phyloP scores from a whole-genome alignment of 805 yeast genomes.

The Starmerella gropengiesseri region DNA sequence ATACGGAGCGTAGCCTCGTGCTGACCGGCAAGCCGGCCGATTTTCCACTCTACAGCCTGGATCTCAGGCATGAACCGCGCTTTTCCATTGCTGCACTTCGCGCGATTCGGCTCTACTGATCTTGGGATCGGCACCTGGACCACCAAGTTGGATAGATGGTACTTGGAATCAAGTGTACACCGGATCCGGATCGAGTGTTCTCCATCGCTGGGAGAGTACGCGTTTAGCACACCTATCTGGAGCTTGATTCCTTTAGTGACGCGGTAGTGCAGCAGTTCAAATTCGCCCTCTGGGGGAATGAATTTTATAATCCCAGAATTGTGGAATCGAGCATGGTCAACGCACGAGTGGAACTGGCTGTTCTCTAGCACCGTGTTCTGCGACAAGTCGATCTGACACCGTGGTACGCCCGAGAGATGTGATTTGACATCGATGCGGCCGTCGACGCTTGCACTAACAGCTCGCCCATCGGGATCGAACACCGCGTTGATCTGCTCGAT shows the following conservation, averaged over 20 bases:
- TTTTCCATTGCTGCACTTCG: conserved; percentile 46
- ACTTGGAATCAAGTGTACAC: conserved; percentile 15
- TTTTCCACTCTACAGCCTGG: conserved; percentile 55
- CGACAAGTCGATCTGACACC: conserved; percentile 68
- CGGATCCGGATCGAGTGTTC: conserved; percentile 27
- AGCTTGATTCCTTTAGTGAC: conserved; percentile 43
- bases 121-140: conserved; percentile 53
- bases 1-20: conserved; percentile 50
- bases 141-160: conserved; percentile 35
- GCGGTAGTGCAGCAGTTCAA: conserved; percentile 70
- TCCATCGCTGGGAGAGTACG: conserved; percentile 36
- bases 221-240: conserved; percentile 53
- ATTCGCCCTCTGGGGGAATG: conserved; percentile 79
- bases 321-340: conserved; percentile 59
- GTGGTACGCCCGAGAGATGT: conserved; percentile 71
- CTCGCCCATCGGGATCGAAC: conserved; percentile 46
- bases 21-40: conserved; percentile 56
- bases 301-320: conserved; percentile 54
- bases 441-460: conserved; percentile 60
- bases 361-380: conserved; percentile 51
- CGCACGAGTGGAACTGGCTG: conserved; percentile 81
- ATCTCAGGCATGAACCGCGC: conserved; percentile 59
- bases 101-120: conserved; percentile 8
- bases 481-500: conserved; percentile 64
- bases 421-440: conserved; percentile 65